Percentiles rank a stretch among this genome's conserved stretches.
These are phyloP conservation scores for Ogataea naganishii DNA, from an alignment of 805 yeast species.

Conservation along the genomic window DNA sequence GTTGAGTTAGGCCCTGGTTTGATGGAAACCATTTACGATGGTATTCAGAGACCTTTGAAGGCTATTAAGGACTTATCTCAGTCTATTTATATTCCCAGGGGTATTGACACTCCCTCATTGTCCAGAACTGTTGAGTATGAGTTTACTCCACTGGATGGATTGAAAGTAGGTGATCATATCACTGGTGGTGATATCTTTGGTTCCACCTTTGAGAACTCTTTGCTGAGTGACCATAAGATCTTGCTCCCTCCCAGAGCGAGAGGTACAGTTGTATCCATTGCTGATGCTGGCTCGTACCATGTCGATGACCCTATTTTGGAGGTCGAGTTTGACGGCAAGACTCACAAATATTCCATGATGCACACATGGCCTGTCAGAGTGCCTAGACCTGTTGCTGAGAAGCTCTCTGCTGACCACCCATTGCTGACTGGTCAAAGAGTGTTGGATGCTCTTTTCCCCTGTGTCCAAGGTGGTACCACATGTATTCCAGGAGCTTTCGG, in stretches of 20 bases:
- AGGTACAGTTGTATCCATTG: slow-evolving; percentile 90
- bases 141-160: slow-evolving; percentile 61
- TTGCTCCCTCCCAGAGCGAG: slow-evolving; percentile 96
- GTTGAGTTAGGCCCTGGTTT: slow-evolving; percentile 99
- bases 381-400: slow-evolving; percentile 97
- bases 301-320: slow-evolving; percentile 87
- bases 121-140: slow-evolving; percentile 76
- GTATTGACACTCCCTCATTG: slow-evolving; percentile 95
- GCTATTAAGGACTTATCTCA: slow-evolving; percentile 82
- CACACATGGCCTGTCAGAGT: slow-evolving; percentile 99
- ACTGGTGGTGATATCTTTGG: slow-evolving; percentile 98
- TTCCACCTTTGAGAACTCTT: slow-evolving; percentile 86
- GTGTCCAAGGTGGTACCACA: slow-evolving; percentile 99
- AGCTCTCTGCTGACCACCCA: slow-evolving; percentile 89
- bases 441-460: slow-evolving; percentile 93
- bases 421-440: slow-evolving; percentile 98
- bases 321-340: slow-evolving; percentile 89
- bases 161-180: slow-evolving; percentile 93
- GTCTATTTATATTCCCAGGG: slow-evolving; percentile 97
- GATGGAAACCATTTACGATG: slow-evolving; percentile 98
- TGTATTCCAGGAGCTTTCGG: slow-evolving; percentile 99
- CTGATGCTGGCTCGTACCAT: slow-evolving; percentile 83
- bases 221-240: slow-evolving; percentile 87
- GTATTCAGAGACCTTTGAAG: slow-evolving; percentile 97
- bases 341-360: slow-evolving; percentile 78